phyloP scores from a whole-genome alignment of 306 rosid species.

The Ammopiptanthus mongolicus region DNA sequence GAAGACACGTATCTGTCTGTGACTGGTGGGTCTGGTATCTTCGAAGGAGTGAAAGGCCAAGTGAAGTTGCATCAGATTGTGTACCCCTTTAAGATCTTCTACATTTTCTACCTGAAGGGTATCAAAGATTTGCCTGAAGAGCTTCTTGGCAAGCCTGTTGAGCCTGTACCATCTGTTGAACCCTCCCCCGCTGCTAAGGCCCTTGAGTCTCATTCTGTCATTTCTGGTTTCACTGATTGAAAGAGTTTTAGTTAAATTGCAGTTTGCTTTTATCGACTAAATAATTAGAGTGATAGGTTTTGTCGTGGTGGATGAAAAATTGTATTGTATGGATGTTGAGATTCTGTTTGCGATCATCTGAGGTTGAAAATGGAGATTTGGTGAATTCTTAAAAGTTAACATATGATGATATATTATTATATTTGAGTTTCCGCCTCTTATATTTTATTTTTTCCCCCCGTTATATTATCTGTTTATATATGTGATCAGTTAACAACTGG shows the following conservation, averaged over 20 bases:
- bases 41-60: slow-evolving; percentile 53
- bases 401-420: no score
- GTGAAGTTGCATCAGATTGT: slow-evolving; percentile 53
- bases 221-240: slow-evolving; percentile 38
- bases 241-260: neutral
- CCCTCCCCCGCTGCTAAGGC: slow-evolving; percentile 44
- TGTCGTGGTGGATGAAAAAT: neutral
- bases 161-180: slow-evolving; percentile 40
- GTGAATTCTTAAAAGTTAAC: no score
- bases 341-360: no score
- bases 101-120: slow-evolving; percentile 57
- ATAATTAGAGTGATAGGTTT: neutral
- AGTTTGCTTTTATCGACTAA: neutral
- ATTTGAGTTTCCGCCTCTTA: no score
- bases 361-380: no score
- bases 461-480: no score
- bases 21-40: slow-evolving; percentile 65
- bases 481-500: no score
- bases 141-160: slow-evolving; percentile 31
- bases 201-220: slow-evolving; percentile 39
- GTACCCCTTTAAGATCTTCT: slow-evolving; percentile 56
- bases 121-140: slow-evolving; percentile 50
- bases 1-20: slow-evolving; percentile 51
- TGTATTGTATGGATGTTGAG: no score
- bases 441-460: no score